Evolutionary conservation across 2,329 filamentous ascomycete species (phyloP).

Genomic region (Diaporthe eres): DNA sequence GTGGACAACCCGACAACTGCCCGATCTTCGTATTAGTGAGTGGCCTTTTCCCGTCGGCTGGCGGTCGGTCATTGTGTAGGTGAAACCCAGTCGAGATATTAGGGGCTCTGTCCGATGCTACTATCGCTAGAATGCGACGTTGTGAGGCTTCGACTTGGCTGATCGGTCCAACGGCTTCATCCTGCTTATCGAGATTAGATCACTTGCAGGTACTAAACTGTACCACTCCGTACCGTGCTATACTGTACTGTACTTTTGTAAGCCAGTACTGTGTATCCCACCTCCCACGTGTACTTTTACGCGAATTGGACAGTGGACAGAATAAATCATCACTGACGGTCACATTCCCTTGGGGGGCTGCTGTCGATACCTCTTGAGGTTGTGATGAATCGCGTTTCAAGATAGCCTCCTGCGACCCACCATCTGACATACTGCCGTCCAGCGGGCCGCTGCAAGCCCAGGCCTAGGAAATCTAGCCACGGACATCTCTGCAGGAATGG

Average conservation of each 20-base stretch:
- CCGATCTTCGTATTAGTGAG: not conserved
- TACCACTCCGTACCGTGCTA: not conserved
- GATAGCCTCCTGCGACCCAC: slow-evolving; percentile 17
- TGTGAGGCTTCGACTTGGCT: slow-evolving; percentile 20
- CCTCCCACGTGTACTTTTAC: slow-evolving; percentile 24
- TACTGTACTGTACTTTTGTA: not conserved
- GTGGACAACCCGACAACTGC: not conserved
- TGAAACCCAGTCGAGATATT: slow-evolving; percentile 40
- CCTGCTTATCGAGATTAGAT: slow-evolving; percentile 24
- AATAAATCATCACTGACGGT: not conserved
- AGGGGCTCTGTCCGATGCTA: slow-evolving; percentile 17
- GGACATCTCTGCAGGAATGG: slow-evolving; percentile 2
- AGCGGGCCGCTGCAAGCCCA: slow-evolving; percentile 20
- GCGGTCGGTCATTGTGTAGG: not conserved
- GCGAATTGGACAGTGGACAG: not conserved
- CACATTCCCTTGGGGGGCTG: not conserved
- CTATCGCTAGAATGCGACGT: slow-evolving; percentile 30
- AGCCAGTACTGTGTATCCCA: not conserved
- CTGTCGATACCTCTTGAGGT: not conserved
- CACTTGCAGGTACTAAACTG: slow-evolving; percentile 21
- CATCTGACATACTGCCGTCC: slow-evolving; percentile 16
- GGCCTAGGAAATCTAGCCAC: not conserved
- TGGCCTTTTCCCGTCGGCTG: slow-evolving; percentile 15
- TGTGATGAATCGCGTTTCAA: slow-evolving; percentile 26
- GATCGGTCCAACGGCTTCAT: slow-evolving; percentile 14